Evolutionary conservation across 1,139 yeast genomes (phyloP), one percentile per base, ranked within the genome.

Genomic region (Taphrina populina): DNA sequence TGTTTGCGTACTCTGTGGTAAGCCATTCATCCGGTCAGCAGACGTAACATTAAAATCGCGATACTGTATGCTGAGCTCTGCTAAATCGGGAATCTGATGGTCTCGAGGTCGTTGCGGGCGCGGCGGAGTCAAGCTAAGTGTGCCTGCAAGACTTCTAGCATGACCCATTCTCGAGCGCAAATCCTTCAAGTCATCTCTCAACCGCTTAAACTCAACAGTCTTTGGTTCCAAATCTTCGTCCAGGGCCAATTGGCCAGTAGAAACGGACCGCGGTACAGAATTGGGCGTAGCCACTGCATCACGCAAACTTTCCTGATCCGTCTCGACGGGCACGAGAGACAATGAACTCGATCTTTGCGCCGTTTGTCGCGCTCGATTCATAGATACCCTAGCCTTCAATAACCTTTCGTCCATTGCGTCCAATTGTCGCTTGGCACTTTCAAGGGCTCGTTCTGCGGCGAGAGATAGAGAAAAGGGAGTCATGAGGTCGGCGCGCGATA

Each of bases 401-500:
- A 49, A 19, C 4, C 54, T 30, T 30, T 32, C 27, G 26, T 49
- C 54, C 54, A 49, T 49, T 30, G 27, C 54, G n/a, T 49, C 54
- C 36, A 49, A 33, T 33, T 49, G 39, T n/a, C 27, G 29, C 23
- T 49, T 49, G 10, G 54, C 54, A 39, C 33, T 39, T 33, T 37
- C 54, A 15, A 49, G 37, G 15, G 54, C 54, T 36, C 24, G 21
- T 32, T 49, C 54, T 13, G 54, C 54, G 10, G 54, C 54, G 17
- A 49, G 33, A 2, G 54, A 39, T 15, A 49, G 34, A 8, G 54
- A 49, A 11, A 49, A 49, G 46, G 54, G 54, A 27, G 54, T 49
- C 54, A 49, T 49, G 30, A 49, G 37, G n/a, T 49, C 54, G 10
- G 54, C 39, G n/a, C 54, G 39, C 7, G 39, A 24, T n/a, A 35